A percentile compares a stretch with the other conserved stretches of the same genome.
Evolutionary conservation across 768 basidiomycete species (phyloP).

Genomic region (Tulasnella sp.): DNA sequence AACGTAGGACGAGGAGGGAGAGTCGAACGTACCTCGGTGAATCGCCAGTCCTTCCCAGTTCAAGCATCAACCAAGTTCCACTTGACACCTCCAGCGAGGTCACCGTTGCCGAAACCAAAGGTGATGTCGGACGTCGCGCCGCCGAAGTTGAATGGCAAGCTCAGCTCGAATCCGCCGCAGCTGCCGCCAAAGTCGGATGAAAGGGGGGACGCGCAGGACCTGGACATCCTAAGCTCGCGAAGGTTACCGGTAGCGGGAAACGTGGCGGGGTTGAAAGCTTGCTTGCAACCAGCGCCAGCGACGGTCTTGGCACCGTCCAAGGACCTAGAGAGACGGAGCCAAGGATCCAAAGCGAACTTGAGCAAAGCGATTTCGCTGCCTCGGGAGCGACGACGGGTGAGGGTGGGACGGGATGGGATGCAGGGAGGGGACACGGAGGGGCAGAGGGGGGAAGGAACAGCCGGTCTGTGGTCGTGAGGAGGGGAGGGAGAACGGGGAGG

Average conservation of each 20-base stretch:
- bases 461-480: constrained; percentile 21
- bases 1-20: background rate
- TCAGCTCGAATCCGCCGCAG: constrained; percentile 10
- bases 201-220: background rate
- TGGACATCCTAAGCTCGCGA: constrained; percentile 2
- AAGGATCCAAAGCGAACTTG: constrained; percentile 28
- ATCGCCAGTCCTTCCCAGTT: constrained; percentile 2
- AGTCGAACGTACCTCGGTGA: background rate
- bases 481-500: constrained; percentile 17
- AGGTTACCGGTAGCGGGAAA: constrained; percentile 24
- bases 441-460: constrained; percentile 21
- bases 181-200: background rate
- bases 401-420: background rate
- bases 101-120: constrained; percentile 17
- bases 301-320: background rate
- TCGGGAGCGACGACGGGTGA: constrained; percentile 21
- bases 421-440: background rate
- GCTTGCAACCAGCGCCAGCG: background rate
- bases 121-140: background rate
- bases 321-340: constrained; percentile 25
- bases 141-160: constrained; percentile 18
- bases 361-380: constrained; percentile 24
- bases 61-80: constrained; percentile 25
- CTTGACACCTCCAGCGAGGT: constrained; percentile 14
- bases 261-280: constrained; percentile 24